Evolutionary conservation across 441 rosid species (phyloP).

Genomic region (Adansonia grandidieri): DNA sequence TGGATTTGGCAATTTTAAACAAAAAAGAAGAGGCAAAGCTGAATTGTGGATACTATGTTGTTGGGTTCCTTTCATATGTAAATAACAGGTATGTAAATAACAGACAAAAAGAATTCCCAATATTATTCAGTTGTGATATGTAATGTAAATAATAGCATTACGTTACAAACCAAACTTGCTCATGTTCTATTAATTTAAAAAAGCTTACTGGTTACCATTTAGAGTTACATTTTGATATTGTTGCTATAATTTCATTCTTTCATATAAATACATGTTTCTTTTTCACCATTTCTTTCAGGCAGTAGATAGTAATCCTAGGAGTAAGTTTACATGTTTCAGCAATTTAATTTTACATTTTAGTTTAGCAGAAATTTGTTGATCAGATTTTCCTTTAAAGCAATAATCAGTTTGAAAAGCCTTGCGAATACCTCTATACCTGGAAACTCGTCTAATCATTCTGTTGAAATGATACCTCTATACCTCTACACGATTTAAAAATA

Average conservation of each 20-base stretch:
- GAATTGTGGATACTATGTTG: constrained; percentile 38
- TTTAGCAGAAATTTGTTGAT: not conserved
- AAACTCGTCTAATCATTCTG: too few relatives aligned
- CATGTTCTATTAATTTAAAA: constrained; percentile 10
- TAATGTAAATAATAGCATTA: constrained; percentile 37
- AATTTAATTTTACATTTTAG: not conserved
- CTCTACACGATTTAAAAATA: too few relatives aligned
- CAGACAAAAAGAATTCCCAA: constrained; percentile 31
- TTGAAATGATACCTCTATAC: too few relatives aligned
- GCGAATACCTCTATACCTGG: too few relatives aligned
- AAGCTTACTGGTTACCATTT: not conserved
- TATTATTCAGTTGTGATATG: constrained; percentile 36
- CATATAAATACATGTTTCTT: not conserved
- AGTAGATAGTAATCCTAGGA: not conserved
- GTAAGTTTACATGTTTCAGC: not conserved
- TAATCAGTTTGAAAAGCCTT: too few relatives aligned
- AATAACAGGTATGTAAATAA: constrained; percentile 51
- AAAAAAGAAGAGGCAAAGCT: constrained; percentile 32
- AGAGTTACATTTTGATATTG: not conserved
- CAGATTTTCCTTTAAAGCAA: too few relatives aligned
- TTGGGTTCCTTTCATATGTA: constrained; percentile 38
- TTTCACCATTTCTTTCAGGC: not conserved
- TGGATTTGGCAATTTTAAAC: constrained; percentile 41
- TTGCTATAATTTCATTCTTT: not conserved
- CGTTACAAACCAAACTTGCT: constrained; percentile 2